Percentiles rank a stretch among this genome's conserved stretches.
These are phyloP conservation scores for Venturiaceae sp. DNA, from an alignment of 2,329 filamentous ascomycete species.

Conservation along the genomic window DNA sequence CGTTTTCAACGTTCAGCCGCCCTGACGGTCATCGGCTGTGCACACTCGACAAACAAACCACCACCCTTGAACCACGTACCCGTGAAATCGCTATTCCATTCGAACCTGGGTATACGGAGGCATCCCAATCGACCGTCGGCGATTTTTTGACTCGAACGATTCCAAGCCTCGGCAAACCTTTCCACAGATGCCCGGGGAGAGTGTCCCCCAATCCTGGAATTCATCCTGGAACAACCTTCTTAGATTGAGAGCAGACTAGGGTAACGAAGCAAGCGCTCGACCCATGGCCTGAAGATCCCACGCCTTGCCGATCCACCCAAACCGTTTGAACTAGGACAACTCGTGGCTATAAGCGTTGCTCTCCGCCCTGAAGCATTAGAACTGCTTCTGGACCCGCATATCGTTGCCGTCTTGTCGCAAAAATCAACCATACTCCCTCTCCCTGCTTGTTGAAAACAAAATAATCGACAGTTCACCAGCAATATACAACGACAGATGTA, in stretches of 20 bases:
- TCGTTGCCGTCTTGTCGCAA: background rate
- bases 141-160: background rate
- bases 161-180: background rate
- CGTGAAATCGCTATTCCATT: background rate
- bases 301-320: background rate
- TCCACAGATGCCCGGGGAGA: conserved; percentile 1
- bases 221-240: conserved; percentile 1
- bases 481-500: background rate
- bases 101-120: background rate
- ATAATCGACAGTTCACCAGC: background rate
- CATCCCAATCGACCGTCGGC: background rate
- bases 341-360: conserved; percentile 6
- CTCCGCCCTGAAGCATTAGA: background rate
- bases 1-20: conserved; percentile 5
- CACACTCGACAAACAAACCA: background rate
- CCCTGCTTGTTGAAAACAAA: background rate
- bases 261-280: conserved; percentile 2
- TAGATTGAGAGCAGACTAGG: conserved; percentile 3
- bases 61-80: background rate
- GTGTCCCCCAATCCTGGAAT: conserved; percentile 7
- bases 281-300: conserved; percentile 4
- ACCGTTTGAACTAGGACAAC: background rate
- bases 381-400: background rate
- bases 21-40: conserved; percentile 1
- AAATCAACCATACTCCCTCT: background rate